phyloP scores from a whole-genome alignment of 345 rosid species.

The Iberis pinnata region DNA sequence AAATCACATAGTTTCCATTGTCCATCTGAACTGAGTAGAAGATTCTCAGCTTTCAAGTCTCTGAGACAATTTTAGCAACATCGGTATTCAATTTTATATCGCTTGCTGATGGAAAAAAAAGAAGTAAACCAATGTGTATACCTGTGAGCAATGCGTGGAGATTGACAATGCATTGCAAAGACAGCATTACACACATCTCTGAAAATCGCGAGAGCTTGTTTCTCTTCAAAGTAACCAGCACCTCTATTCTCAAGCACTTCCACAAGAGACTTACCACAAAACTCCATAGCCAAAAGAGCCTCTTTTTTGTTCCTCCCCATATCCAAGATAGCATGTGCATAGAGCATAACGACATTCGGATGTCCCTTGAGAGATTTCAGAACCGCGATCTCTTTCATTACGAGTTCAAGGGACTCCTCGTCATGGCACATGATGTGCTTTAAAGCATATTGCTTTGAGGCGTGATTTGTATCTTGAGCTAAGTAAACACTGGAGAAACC shows the following conservation, averaged over 20 bases:
- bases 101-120: not conserved
- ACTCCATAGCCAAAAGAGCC: slow-evolving; percentile 89
- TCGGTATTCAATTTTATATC: not conserved
- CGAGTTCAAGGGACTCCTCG: slow-evolving; percentile 69
- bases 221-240: slow-evolving; percentile 74
- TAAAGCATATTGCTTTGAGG: slow-evolving; percentile 80
- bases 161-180: slow-evolving; percentile 87
- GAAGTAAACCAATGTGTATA: slow-evolving; percentile 14
- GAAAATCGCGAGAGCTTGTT: slow-evolving; percentile 62
- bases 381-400: slow-evolving; percentile 70
- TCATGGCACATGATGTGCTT: slow-evolving; percentile 95
- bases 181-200: slow-evolving; percentile 94
- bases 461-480: slow-evolving; percentile 61
- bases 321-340: slow-evolving; percentile 64
- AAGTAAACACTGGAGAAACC: slow-evolving; percentile 92
- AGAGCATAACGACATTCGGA: slow-evolving; percentile 71
- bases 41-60: slow-evolving; percentile 96
- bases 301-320: slow-evolving; percentile 81
- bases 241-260: slow-evolving; percentile 79
- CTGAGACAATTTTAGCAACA: slow-evolving; percentile 35
- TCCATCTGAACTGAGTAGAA: slow-evolving; percentile 72
- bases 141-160: slow-evolving; percentile 95
- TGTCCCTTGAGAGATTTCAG: slow-evolving; percentile 83
- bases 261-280: slow-evolving; percentile 80
- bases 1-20: slow-evolving; percentile 91